Evolutionary conservation across 2,329 filamentous ascomycete genomes (phyloP).

Genomic region (Diaporthe humulicola): DNA sequence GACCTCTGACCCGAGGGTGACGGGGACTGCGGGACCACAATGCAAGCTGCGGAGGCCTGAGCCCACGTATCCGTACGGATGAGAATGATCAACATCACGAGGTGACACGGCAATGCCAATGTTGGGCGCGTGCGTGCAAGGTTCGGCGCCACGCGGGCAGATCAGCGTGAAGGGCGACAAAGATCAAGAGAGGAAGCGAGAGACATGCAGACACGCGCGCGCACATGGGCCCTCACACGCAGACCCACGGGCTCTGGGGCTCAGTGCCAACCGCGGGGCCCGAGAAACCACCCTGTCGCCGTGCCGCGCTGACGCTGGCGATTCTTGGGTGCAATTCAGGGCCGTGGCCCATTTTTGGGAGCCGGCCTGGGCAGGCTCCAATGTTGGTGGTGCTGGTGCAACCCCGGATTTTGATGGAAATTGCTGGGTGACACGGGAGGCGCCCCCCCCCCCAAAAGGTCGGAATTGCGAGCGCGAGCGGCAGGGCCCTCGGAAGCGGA

Average conservation of each 20-base stretch:
- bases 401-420: constrained; percentile 33
- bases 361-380: constrained; percentile 5
- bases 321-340: not conserved
- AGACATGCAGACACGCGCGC: not conserved
- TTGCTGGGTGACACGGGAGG: constrained; percentile 27
- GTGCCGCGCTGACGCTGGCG: constrained; percentile 14
- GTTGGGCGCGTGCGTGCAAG: constrained; percentile 28
- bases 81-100: constrained; percentile 22
- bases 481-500: not conserved
- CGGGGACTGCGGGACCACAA: not conserved
- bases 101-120: constrained; percentile 25
- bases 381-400: constrained; percentile 29
- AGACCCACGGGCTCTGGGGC: not conserved
- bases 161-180: not conserved
- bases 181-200: not conserved
- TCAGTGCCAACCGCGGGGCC: not conserved
- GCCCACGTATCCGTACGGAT: not conserved
- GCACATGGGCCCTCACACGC: not conserved
- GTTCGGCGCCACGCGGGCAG: constrained; percentile 28
- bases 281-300: not conserved
- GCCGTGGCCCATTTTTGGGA: constrained; percentile 22
- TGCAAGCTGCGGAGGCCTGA: not conserved
- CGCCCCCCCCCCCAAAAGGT: not conserved
- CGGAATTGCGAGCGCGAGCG: constrained; percentile 3
- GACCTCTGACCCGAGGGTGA: not conserved